Conservation (phyloP, 192 early-diverging fungal genomes). For the Cetraspora pellucida region DNA sequence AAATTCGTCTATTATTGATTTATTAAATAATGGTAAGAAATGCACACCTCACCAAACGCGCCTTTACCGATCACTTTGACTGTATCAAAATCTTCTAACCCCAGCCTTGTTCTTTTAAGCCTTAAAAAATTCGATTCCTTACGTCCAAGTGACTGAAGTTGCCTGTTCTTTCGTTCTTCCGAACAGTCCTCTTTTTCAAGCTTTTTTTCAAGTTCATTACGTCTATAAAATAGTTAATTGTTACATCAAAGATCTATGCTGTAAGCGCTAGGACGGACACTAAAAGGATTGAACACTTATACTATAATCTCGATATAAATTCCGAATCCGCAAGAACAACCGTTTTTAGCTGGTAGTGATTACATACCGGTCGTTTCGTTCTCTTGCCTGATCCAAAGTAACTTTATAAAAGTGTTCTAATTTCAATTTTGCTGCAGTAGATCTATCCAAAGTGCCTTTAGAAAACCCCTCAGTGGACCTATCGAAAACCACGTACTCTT, state of each 20-base stretch:
- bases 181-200: conserved; percentile 75
- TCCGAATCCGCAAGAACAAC: no score
- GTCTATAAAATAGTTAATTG: conserved; percentile 45
- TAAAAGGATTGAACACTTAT: no score
- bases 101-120: conserved; percentile 84
- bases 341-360: neutral
- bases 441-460: conserved; percentile 80
- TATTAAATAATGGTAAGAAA: neutral
- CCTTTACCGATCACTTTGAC: conserved; percentile 99
- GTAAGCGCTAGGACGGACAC: no score
- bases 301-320: no score
- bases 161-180: conserved; percentile 86
- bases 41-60: conserved; percentile 90
- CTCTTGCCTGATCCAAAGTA: conserved; percentile 85
- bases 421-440: conserved; percentile 86
- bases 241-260: neutral
- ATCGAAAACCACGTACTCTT: conserved; percentile 59
- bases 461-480: conserved; percentile 79
- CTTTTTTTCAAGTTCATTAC: conserved; percentile 78
- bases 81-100: conserved; percentile 90
- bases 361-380: conserved; percentile 71
- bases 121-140: conserved; percentile 96
- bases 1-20: neutral
- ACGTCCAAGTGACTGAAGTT: conserved; percentile 73
- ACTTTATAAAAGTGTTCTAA: conserved; percentile 93